Conservation (phyloP, 352 stramenopile genomes). For the Phytophthora pseudosyringae region DNA sequence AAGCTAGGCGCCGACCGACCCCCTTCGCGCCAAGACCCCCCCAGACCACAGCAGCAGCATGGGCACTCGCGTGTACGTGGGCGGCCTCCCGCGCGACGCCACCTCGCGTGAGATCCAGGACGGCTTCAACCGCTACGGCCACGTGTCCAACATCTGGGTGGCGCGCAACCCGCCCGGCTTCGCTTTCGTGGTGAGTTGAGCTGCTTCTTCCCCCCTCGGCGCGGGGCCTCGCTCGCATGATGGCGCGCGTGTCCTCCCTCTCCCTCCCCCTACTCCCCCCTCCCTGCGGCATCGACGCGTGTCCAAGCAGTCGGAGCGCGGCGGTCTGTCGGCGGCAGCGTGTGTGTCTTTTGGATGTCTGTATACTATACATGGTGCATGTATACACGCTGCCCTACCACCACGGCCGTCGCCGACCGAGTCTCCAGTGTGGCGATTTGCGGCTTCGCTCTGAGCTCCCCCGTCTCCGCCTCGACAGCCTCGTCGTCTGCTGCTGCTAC, state of each 20-base stretch:
- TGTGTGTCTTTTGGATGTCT: slow-evolving; percentile 29
- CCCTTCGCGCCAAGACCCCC: slow-evolving; percentile 16
- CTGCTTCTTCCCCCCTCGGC: slow-evolving; percentile 27
- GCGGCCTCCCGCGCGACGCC: slow-evolving; percentile 79
- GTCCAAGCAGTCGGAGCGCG: slow-evolving; percentile 6
- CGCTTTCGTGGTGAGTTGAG: slow-evolving; percentile 89
- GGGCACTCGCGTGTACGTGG: slow-evolving; percentile 86
- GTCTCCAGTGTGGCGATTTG: slow-evolving; percentile 11
- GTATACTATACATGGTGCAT: slow-evolving; percentile 17
- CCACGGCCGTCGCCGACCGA: slow-evolving; percentile 6
- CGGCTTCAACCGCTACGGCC: slow-evolving; percentile 82
- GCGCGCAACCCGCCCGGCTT: slow-evolving; percentile 88
- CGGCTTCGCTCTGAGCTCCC: slow-evolving; percentile 9
- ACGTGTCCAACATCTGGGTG: slow-evolving; percentile 90
- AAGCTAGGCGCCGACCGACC: slow-evolving; percentile 22
- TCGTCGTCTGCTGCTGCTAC: slow-evolving; percentile 12
- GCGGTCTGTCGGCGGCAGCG: slow-evolving; percentile 21
- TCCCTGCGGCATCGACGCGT: slow-evolving; percentile 7
- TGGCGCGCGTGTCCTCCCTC: slow-evolving; percentile 32
- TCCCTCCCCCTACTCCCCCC: slow-evolving; percentile 16
- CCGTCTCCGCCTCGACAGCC: slow-evolving; percentile 4
- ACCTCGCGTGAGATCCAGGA: slow-evolving; percentile 86
- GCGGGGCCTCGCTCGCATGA: slow-evolving; percentile 36
- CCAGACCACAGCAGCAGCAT: slow-evolving; percentile 47
- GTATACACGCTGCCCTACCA: slow-evolving; percentile 22